Conservation (phyloP, 495 filamentous ascomycete species). For the Daldinia decipiens region DNA sequence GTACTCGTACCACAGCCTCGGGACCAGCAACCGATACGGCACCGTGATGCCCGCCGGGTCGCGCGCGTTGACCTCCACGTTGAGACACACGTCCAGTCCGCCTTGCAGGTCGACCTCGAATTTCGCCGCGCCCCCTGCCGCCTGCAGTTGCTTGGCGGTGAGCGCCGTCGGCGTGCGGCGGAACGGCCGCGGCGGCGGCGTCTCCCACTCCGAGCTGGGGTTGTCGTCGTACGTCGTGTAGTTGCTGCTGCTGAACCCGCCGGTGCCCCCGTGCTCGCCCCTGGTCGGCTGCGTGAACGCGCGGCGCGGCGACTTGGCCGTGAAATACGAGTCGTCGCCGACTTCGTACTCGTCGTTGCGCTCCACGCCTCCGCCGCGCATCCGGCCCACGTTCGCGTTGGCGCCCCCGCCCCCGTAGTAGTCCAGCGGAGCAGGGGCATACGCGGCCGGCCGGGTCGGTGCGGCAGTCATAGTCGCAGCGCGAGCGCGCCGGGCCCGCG, state of each 20-base stretch:
- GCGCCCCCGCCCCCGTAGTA: not conserved
- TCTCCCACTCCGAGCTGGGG: not conserved
- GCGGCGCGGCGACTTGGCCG: constrained; percentile 48
- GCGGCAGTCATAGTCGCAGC: not conserved
- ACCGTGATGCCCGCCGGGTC: constrained; percentile 90
- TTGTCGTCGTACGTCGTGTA: constrained; percentile 13
- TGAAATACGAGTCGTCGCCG: constrained; percentile 59
- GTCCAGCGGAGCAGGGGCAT: not conserved
- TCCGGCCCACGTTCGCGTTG: constrained; percentile 35
- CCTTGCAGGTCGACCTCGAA: constrained; percentile 72
- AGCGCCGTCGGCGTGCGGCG: constrained; percentile 78
- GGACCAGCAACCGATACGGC: constrained; percentile 87
- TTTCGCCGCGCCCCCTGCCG: constrained; percentile 34
- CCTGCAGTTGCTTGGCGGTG: constrained; percentile 66
- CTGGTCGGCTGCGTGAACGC: constrained; percentile 40
- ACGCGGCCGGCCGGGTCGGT: not conserved
- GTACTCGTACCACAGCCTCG: constrained; percentile 70
- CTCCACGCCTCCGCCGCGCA: constrained; percentile 51
- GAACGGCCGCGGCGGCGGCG: constrained; percentile 60
- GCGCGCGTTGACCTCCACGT: constrained; percentile 83
- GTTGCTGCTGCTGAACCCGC: not conserved
- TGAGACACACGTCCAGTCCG: constrained; percentile 84
- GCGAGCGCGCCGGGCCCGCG: constrained; percentile 11
- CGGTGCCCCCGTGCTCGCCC: constrained; percentile 7
- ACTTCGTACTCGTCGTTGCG: constrained; percentile 50